phyloP scores from a whole-genome alignment of 139 green algal species.

The Diplosphaera chodatii region DNA sequence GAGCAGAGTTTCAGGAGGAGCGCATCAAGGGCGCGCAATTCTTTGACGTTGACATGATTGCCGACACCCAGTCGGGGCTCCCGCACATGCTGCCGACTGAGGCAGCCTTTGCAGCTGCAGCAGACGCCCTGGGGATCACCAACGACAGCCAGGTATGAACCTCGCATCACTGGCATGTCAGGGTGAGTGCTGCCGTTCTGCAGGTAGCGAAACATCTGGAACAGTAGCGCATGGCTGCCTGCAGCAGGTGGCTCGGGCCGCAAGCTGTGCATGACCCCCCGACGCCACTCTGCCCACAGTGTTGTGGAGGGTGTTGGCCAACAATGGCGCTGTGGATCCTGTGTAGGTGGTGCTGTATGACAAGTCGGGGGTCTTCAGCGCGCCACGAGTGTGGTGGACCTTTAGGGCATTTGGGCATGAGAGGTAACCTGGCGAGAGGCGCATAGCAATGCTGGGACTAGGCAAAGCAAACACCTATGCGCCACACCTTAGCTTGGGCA shows the following conservation, averaged over 20 bases:
- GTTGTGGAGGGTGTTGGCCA: too few relatives aligned
- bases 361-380: conserved; percentile 76
- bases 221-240: too few relatives aligned
- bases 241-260: too few relatives aligned
- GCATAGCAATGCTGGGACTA: neutral
- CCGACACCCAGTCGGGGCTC: conserved; percentile 26
- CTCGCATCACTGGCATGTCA: too few relatives aligned
- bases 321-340: neutral
- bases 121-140: conserved; percentile 71
- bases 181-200: too few relatives aligned
- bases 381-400: conserved; percentile 87
- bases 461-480: too few relatives aligned
- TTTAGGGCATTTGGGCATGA: conserved; percentile 78
- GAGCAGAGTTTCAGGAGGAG: conserved; percentile 48
- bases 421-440: conserved; percentile 18
- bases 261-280: neutral
- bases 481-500: too few relatives aligned
- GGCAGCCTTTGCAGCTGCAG: conserved; percentile 68
- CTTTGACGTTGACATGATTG: conserved; percentile 66
- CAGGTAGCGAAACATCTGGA: too few relatives aligned
- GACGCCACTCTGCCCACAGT: too few relatives aligned
- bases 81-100: conserved; percentile 80
- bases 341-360: conserved; percentile 85
- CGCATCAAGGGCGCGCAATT: conserved; percentile 68
- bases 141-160: conserved; percentile 26